Conservation (phyloP, 768 basidiomycete genomes). For the Ramaria sp. region DNA sequence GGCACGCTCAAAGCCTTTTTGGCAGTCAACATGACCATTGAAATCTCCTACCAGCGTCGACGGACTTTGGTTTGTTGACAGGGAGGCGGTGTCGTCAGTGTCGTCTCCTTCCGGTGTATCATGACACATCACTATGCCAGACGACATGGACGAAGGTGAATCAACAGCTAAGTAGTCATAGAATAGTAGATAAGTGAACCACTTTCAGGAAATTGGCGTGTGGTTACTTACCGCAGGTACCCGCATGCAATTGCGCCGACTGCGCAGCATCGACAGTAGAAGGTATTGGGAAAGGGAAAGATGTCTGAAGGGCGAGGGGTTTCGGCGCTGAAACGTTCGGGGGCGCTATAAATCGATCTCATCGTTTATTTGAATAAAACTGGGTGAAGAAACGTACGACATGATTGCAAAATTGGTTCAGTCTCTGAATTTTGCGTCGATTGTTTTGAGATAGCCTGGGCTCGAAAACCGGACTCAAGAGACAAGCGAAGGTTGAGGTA, state of each 20-base stretch:
- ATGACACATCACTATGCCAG: neutral
- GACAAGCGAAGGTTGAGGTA: constrained; percentile 5
- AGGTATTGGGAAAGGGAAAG: neutral
- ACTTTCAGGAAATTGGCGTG: no score
- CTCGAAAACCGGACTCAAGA: constrained; percentile 2
- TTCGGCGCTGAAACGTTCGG: neutral
- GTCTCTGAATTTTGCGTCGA: neutral
- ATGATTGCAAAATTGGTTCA: neutral
- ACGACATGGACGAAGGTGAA: neutral
- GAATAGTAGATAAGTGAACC: no score
- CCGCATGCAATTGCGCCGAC: neutral
- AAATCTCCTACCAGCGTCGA: neutral
- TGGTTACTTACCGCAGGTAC: neutral
- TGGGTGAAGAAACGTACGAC: neutral
- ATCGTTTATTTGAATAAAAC: neutral
- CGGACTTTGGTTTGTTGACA: neutral
- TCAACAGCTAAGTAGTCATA: neutral
- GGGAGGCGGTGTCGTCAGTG: neutral
- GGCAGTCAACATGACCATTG: no score
- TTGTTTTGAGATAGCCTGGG: neutral
- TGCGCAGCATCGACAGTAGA: neutral
- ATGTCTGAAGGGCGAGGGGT: neutral
- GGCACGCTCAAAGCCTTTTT: no score
- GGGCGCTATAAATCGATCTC: neutral
- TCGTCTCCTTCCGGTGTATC: neutral